Evolutionary conservation across 352 stramenopile genomes (phyloP).

Genomic region (Peronospora destructor): DNA sequence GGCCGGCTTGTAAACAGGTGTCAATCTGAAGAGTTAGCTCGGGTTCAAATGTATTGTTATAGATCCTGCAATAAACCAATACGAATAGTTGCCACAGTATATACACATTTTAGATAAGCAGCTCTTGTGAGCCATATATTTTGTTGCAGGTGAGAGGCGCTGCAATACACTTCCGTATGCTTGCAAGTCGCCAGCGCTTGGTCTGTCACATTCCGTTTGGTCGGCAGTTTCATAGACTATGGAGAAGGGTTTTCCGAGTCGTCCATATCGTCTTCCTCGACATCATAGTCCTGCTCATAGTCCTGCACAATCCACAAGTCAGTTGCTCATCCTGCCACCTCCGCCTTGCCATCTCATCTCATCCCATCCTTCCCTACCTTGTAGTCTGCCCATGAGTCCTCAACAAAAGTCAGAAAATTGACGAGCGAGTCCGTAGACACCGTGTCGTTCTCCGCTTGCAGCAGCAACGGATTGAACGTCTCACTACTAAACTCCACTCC

Average conservation of each 20-base stretch:
- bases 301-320: background rate
- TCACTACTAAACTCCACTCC: conserved; percentile 50
- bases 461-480: conserved; percentile 51
- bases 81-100: conserved; percentile 1
- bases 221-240: conserved; percentile 12
- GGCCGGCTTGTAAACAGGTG: conserved; percentile 45
- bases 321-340: background rate
- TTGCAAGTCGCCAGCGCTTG: conserved; percentile 1
- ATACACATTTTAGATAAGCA: background rate
- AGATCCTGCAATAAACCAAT: conserved; percentile 16
- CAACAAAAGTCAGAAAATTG: conserved; percentile 52
- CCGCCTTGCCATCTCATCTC: background rate
- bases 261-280: conserved; percentile 19
- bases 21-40: conserved; percentile 1
- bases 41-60: conserved; percentile 1
- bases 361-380: conserved; percentile 26
- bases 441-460: conserved; percentile 39
- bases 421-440: conserved; percentile 48
- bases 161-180: conserved; percentile 3
- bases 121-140: conserved; percentile 13
- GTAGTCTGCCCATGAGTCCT: conserved; percentile 59
- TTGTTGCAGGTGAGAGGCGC: conserved; percentile 4
- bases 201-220: conserved; percentile 5
- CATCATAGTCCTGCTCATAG: conserved; percentile 28
- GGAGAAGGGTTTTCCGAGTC: conserved; percentile 22